phyloP scores from a whole-genome alignment of 2,329 filamentous ascomycete species.

The Xenoacremonium recifei region DNA sequence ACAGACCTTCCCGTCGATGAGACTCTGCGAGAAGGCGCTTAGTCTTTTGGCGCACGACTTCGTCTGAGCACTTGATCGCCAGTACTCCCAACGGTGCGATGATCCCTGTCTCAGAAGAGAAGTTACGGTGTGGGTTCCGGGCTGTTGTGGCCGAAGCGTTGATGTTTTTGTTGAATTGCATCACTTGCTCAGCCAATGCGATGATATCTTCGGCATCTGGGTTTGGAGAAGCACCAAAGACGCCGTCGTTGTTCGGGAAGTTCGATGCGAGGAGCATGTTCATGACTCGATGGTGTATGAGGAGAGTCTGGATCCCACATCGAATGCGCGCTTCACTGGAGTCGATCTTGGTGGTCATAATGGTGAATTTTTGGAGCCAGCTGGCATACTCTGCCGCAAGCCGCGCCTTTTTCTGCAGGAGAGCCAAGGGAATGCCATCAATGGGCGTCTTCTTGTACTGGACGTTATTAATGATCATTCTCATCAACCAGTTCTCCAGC shows the following conservation, averaged over 20 bases:
- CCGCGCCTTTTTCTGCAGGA: constrained; percentile 6
- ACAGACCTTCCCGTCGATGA: too few relatives aligned
- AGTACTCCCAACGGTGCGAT: too few relatives aligned
- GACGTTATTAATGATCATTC: constrained; percentile 3
- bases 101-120: constrained; percentile 16
- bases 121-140: constrained; percentile 9
- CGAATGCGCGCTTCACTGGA: neutral
- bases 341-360: neutral
- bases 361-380: constrained; percentile 5
- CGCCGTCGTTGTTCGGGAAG: constrained; percentile 1
- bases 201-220: constrained; percentile 6
- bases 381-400: neutral
- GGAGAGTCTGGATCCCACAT: constrained; percentile 1
- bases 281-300: constrained; percentile 9
- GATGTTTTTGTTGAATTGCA: neutral
- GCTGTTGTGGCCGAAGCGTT: constrained; percentile 8
- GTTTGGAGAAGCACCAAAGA: constrained; percentile 11
- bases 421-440: neutral
- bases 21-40: too few relatives aligned
- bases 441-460: neutral
- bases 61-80: too few relatives aligned
- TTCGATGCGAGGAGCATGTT: constrained; percentile 12
- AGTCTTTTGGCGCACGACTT: too few relatives aligned
- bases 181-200: constrained; percentile 5
- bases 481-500: constrained; percentile 15